Base-by-base conservation (phyloP, 2,329 filamentous ascomycete species). In the Polytolypa hystricis region DNA sequence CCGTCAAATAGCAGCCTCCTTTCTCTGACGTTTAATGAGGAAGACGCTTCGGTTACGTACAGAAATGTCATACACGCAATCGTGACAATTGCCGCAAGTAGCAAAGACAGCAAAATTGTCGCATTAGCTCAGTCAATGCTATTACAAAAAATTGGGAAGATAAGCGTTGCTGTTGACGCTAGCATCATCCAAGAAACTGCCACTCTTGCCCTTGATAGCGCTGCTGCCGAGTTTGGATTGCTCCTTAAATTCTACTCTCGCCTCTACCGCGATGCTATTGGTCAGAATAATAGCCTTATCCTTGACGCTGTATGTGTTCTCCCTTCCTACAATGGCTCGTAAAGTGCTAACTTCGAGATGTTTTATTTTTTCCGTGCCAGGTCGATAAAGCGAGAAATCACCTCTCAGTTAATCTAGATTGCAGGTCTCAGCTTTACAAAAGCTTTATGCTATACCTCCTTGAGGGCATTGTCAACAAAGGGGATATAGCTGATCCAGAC, bases 51-150 rank as follows among this genome's bases (percentile, higher is more conserved):
- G 4, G 65, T 77, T 19, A 79, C 86, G 0, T 86, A 93, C 54
- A 76, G 78, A 23, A 93, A 89, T 44, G 81, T 96, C n/a, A 78
- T 96, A n/a, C 80, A 93, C 53, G 85, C 89, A 0, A 89, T 98
- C 42, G 89, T 93, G 39, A 79, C 79, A n/a, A 84, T 98, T 54
- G 85, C 91, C 1, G 75, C 73, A 15, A 79, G 75, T 39, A 86
- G 80, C 54, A 74, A 81, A 32, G 87, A 98, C 51, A 79, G 85
- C 41, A 94, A 95, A 61, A 93, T 98, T 37, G 91, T 82, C 5
- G 87, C 87, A 4, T 67, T 98, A 35, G 89, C 87, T 2, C 82
- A 95, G 49, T 93, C 86, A 1, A 95, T 98, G 79, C 74, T 99
- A 16, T 64, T 94, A n/a, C 91, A 98, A 54, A 96, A 98, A 58